These are phyloP conservation scores for Termitomyces heimii DNA, from an alignment of 768 basidiomycete species.

Conservation along the genomic window DNA sequence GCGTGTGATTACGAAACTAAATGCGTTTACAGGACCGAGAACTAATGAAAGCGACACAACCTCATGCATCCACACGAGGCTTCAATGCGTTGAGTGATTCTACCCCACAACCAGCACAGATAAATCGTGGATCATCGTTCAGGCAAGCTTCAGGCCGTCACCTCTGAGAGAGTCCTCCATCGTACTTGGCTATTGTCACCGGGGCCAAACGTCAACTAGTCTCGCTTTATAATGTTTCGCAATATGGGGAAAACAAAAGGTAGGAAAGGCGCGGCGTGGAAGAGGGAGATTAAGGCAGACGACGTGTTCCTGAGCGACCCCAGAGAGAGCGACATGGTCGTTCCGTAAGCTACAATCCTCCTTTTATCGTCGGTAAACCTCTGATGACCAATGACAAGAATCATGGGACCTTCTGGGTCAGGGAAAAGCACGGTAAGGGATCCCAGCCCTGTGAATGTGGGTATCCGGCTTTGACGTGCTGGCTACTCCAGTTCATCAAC, in stretches of 20 bases:
- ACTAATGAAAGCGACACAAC: neutral
- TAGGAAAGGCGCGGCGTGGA: conserved; percentile 6
- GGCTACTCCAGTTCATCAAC: conserved; percentile 19
- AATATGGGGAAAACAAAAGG: conserved; percentile 1
- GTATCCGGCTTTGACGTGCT: neutral
- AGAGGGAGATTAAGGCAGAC: conserved; percentile 10
- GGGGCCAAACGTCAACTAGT: neutral
- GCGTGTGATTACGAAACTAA: conserved; percentile 1
- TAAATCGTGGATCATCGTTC: neutral
- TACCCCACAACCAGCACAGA: neutral
- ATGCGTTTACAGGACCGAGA: neutral
- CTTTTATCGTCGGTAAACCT: neutral
- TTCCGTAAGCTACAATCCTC: conserved; percentile 9
- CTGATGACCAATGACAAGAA: conserved; percentile 1
- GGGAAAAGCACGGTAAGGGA: conserved; percentile 17
- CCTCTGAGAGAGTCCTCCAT: neutral
- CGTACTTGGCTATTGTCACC: neutral
- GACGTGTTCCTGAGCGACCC: conserved; percentile 12
- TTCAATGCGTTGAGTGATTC: neutral
- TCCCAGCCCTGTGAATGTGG: neutral
- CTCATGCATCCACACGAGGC: conserved; percentile 4
- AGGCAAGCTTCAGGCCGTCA: neutral
- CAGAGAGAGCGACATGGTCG: conserved; percentile 9
- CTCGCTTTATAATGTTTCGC: neutral
- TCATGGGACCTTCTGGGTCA: conserved; percentile 18